Percentiles rank a stretch among this genome's conserved stretches.
These are phyloP conservation scores for Selaginella tamariscina DNA, from an alignment of 75 land plant genomes.

Conservation along the genomic window DNA sequence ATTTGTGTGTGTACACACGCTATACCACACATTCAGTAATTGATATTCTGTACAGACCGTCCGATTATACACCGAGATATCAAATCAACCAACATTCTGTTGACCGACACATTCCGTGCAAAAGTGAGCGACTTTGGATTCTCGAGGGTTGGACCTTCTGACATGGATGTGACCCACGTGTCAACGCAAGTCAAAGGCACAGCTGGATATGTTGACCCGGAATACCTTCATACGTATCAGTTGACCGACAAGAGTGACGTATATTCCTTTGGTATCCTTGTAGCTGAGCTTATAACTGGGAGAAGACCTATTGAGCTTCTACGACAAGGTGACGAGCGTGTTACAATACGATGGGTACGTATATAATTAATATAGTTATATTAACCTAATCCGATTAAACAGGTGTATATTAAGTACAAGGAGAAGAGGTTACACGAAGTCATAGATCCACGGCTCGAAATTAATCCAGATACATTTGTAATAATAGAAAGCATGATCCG, in stretches of 20 bases:
- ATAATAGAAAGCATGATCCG: constrained; percentile 32
- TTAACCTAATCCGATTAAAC: background rate
- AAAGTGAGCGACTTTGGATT: constrained; percentile 97
- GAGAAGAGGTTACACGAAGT: background rate
- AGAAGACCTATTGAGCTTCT: constrained; percentile 71
- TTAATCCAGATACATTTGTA: constrained; percentile 31
- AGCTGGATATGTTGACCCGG: constrained; percentile 92
- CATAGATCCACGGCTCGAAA: constrained; percentile 22
- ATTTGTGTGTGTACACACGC: background rate
- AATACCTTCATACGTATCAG: constrained; percentile 70
- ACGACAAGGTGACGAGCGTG: constrained; percentile 45
- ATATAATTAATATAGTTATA: background rate
- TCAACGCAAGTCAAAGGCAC: constrained; percentile 95
- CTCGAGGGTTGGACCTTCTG: constrained; percentile 52
- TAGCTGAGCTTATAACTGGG: constrained; percentile 70
- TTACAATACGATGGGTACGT: constrained; percentile 75
- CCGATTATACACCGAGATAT: constrained; percentile 93
- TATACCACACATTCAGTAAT: background rate
- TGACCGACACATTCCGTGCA: constrained; percentile 66
- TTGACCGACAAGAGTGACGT: constrained; percentile 90
- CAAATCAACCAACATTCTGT: constrained; percentile 88
- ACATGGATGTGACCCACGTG: constrained; percentile 67
- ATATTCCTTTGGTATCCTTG: constrained; percentile 77
- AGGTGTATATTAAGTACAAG: background rate
- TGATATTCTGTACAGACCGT: constrained; percentile 38